phyloP scores from a whole-genome alignment of 345 rosid species.

The Hibiscus syriacus region DNA sequence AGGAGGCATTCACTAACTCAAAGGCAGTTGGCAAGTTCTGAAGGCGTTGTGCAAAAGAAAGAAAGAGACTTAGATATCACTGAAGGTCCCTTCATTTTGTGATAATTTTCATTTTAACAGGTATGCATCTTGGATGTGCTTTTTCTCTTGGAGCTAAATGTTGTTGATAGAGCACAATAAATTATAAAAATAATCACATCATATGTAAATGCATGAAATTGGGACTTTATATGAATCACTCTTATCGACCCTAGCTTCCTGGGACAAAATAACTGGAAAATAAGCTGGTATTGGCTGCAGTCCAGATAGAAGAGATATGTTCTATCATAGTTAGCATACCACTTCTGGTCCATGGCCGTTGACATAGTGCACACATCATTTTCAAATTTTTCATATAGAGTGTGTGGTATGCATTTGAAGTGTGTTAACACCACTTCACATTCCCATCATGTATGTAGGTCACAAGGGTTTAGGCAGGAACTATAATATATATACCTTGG shows the following conservation, averaged over 20 bases:
- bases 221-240: not conserved
- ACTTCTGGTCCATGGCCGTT: too few relatives aligned
- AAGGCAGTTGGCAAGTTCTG: conserved; percentile 15
- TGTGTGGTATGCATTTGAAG: too few relatives aligned
- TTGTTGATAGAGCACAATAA: not conserved
- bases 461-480: too few relatives aligned
- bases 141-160: not conserved
- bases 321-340: too few relatives aligned
- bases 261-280: not conserved
- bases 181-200: not conserved
- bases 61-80: conserved; percentile 23
- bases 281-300: not conserved
- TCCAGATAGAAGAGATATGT: too few relatives aligned
- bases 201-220: not conserved
- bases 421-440: too few relatives aligned
- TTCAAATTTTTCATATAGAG: too few relatives aligned
- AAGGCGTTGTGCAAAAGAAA: conserved; percentile 19
- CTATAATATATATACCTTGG: not conserved
- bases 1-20: conserved; percentile 37
- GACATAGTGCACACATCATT: too few relatives aligned
- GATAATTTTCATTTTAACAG: not conserved
- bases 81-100: conserved; percentile 41
- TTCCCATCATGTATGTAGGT: too few relatives aligned
- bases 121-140: not conserved
- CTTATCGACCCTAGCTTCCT: not conserved